Base-by-base conservation (phyloP, 2,329 filamentous ascomycete genomes). In the Lasiodiplodia gonubiensis region DNA sequence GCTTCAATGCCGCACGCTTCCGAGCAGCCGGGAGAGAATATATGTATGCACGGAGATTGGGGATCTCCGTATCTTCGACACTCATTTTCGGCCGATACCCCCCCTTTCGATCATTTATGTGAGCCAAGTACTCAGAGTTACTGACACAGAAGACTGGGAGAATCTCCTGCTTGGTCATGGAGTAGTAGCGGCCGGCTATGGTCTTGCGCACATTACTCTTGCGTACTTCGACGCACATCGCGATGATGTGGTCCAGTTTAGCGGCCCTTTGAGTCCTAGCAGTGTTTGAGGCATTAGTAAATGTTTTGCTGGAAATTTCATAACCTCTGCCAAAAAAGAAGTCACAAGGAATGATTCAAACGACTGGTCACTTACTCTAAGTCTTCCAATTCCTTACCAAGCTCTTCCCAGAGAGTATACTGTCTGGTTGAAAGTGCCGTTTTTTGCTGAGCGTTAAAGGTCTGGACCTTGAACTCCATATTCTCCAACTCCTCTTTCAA, bases 81-180 rank as follows among this genome's bases (percentile, higher is more conserved):
- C 37, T 35, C 63, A 75, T 68, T 4, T 42, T 59, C 0, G 72
- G 69, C 0, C 33, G 18, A 3, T 69, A 48, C 0, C 25, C 53
- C 3, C 48, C 53, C n/a, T 68, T 16, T 27, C 67, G 68, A 11
- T 68, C 69, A 11, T 65, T 35, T 1, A 71, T 27, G 42, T 74
- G 66, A 5, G 59, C 53, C 68, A 70, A 71, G 52, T 73, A 74
- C 10, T 69, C 70, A 0, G 14, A 42, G 33, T 74, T 75, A 1
- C 68, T 70, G 0, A 74, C 68, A n/a, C 73, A 74, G 33, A 70
- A 74, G 0, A 70, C 39, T 3, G 71, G 69, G 0, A 70, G 68
- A 8, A 55, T 35, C 0, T 54, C 54, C 5, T 23, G 61, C 16
- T 68, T 66, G 30, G 72, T 70, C 11, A 59, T 64, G 2, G 70